These are phyloP conservation scores for Penicillium bovifimosum DNA, from an alignment of 495 filamentous ascomycete species.

Conservation along the genomic window DNA sequence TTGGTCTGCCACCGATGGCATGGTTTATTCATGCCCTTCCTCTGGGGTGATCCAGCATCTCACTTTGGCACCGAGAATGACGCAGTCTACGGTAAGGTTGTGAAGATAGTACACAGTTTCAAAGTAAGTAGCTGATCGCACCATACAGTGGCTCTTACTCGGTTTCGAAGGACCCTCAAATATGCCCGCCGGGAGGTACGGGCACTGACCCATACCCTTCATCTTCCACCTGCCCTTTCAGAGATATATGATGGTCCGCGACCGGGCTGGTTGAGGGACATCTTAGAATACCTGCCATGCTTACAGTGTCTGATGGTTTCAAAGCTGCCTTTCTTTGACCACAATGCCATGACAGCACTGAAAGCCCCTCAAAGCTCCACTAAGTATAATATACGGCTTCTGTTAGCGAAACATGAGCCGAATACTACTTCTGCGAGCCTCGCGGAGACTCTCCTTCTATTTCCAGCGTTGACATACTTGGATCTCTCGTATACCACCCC, in stretches of 20 bases:
- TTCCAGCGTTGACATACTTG: constrained; percentile 53
- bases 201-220: constrained; percentile 57
- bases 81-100: constrained; percentile 50
- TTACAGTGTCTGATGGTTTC: constrained; percentile 59
- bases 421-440: constrained; percentile 54
- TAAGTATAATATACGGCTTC: constrained; percentile 45
- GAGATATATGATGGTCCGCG: constrained; percentile 61
- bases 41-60: constrained; percentile 63
- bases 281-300: constrained; percentile 54
- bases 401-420: constrained; percentile 52
- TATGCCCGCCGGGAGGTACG: constrained; percentile 50
- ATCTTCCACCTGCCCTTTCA: constrained; percentile 60
- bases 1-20: constrained; percentile 57
- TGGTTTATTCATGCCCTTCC: constrained; percentile 51
- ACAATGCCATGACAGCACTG: constrained; percentile 52
- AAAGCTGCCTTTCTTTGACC: constrained; percentile 58
- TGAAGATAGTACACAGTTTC: background rate
- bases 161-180: constrained; percentile 55
- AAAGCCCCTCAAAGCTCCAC: constrained; percentile 17
- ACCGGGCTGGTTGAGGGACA: constrained; percentile 55
- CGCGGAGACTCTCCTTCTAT: constrained; percentile 45
- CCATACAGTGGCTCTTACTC: constrained; percentile 52
- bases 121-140: background rate
- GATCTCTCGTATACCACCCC: constrained; percentile 57
- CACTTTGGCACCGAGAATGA: constrained; percentile 61